A percentile compares a stretch with the other conserved stretches of the same genome.
Evolutionary conservation across 2,329 filamentous ascomycete genomes (phyloP).

Genomic region (Cytospora piceicola): DNA sequence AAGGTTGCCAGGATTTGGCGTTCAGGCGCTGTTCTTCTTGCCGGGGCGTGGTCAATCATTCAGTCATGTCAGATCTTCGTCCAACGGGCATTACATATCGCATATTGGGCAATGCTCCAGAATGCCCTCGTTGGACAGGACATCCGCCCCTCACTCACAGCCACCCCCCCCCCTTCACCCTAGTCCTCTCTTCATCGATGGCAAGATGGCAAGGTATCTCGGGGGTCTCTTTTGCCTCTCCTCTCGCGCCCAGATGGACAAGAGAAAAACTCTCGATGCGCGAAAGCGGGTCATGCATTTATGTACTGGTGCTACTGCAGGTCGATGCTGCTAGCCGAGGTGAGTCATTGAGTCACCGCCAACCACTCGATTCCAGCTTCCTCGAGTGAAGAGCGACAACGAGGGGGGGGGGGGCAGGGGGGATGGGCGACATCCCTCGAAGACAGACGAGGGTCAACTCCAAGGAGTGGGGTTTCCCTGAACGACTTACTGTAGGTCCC

Average conservation of each 20-base stretch:
- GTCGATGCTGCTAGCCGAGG: slow-evolving; percentile 29
- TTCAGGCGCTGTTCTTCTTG: neutral
- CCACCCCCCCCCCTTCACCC: too few relatives aligned
- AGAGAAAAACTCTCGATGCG: slow-evolving; percentile 22
- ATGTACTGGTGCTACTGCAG: slow-evolving; percentile 29
- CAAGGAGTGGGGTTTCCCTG: slow-evolving; percentile 16
- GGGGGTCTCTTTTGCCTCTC: slow-evolving; percentile 11
- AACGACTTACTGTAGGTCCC: slow-evolving; percentile 3
- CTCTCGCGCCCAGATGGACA: slow-evolving; percentile 2
- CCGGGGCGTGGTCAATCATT: slow-evolving; percentile 24
- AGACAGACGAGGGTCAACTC: slow-evolving; percentile 25
- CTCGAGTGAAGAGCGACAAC: slow-evolving; percentile 32
- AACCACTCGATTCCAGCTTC: slow-evolving; percentile 32
- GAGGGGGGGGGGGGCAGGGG: too few relatives aligned
- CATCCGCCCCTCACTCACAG: slow-evolving; percentile 6
- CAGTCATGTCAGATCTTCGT: slow-evolving; percentile 22
- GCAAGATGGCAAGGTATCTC: slow-evolving; percentile 15
- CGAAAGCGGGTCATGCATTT: slow-evolving; percentile 23
- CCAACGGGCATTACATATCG: slow-evolving; percentile 23
- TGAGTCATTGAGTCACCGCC: slow-evolving; percentile 32
- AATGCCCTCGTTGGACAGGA: slow-evolving; percentile 17
- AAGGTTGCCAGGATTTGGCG: slow-evolving; percentile 12
- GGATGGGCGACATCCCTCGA: slow-evolving; percentile 23
- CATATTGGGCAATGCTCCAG: neutral
- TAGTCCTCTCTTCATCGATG: neutral